Percentiles rank a stretch among this genome's conserved stretches.
phyloP scores from a whole-genome alignment of 176 grass and related monocot genomes.

The Oryza glaberrima region DNA sequence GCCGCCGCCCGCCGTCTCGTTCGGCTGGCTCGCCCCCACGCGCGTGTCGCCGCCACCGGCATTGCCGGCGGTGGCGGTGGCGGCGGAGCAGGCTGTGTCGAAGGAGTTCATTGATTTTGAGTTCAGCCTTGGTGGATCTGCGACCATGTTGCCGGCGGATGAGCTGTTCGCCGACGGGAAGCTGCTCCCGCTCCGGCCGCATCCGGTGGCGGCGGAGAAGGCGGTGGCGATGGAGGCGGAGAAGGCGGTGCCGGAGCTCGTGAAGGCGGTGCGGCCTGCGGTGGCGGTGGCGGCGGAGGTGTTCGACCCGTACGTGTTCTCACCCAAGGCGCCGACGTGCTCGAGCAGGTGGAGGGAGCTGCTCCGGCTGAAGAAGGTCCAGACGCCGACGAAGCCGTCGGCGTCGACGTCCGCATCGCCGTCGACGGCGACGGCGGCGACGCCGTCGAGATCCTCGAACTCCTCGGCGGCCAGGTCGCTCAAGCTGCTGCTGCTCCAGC shows the following conservation, averaged over 20 bases:
- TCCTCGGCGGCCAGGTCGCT: slow-evolving; percentile 54
- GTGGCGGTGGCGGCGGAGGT: slow-evolving; percentile 18
- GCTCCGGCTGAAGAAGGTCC: slow-evolving; percentile 63
- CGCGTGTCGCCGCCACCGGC: slow-evolving; percentile 47
- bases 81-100: neutral
- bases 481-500: slow-evolving; percentile 71
- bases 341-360: slow-evolving; percentile 82
- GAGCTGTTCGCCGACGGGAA: slow-evolving; percentile 92
- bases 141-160: slow-evolving; percentile 81
- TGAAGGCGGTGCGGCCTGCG: slow-evolving; percentile 40
- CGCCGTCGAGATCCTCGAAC: slow-evolving; percentile 34
- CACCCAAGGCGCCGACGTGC: slow-evolving; percentile 85
- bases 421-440: neutral
- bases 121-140: slow-evolving; percentile 65
- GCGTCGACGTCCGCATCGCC: slow-evolving; percentile 25
- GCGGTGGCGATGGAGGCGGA: neutral
- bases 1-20: slow-evolving; percentile 34
- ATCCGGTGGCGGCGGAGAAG: neutral
- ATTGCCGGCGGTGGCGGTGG: neutral
- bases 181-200: slow-evolving; percentile 70
- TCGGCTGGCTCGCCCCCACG: slow-evolving; percentile 64
- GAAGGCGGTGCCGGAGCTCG: slow-evolving; percentile 26
- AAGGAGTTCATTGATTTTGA: slow-evolving; percentile 90
- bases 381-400: slow-evolving; percentile 48
- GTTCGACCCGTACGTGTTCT: slow-evolving; percentile 80